These are phyloP conservation scores for Agastache rugosa DNA, from an alignment of 257 asterid species.

Conservation along the genomic window DNA sequence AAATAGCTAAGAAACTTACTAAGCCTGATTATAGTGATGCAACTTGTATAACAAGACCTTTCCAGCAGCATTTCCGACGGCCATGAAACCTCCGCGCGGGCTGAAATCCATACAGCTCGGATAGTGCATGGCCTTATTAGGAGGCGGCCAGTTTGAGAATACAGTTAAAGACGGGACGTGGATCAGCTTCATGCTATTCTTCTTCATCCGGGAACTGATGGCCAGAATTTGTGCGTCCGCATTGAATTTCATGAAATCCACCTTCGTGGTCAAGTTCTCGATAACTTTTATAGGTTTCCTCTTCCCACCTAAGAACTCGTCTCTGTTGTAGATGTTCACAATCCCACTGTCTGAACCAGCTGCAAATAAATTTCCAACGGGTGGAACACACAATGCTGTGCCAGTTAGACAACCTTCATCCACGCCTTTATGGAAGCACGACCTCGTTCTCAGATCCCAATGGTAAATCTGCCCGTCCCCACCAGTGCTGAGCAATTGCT, in stretches of 20 bases:
- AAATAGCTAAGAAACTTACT: slow-evolving; percentile 20
- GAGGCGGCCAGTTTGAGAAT: slow-evolving; percentile 88
- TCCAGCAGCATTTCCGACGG: slow-evolving; percentile 84
- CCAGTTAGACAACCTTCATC: slow-evolving; percentile 95
- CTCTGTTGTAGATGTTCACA: slow-evolving; percentile 74
- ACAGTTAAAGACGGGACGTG: slow-evolving; percentile 73
- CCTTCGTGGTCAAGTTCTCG: slow-evolving; percentile 76
- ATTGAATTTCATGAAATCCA: slow-evolving; percentile 82
- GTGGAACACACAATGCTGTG: slow-evolving; percentile 71
- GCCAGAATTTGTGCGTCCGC: slow-evolving; percentile 80
- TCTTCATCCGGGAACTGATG: slow-evolving; percentile 82
- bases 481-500: slow-evolving; percentile 71
- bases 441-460: slow-evolving; percentile 84
- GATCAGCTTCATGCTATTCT: slow-evolving; percentile 75
- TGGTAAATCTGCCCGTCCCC: slow-evolving; percentile 91
- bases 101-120: slow-evolving; percentile 86
- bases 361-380: slow-evolving; percentile 77
- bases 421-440: slow-evolving; percentile 79
- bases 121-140: slow-evolving; percentile 52
- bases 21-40: slow-evolving; percentile 86
- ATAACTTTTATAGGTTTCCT: slow-evolving; percentile 77
- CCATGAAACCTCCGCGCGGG: slow-evolving; percentile 95
- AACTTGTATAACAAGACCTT: slow-evolving; percentile 82
- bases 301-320: slow-evolving; percentile 79
- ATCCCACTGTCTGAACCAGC: slow-evolving; percentile 92